Evolutionary conservation across 2,329 filamentous ascomycete species (phyloP).

Genomic region (Beauveria sp.): DNA sequence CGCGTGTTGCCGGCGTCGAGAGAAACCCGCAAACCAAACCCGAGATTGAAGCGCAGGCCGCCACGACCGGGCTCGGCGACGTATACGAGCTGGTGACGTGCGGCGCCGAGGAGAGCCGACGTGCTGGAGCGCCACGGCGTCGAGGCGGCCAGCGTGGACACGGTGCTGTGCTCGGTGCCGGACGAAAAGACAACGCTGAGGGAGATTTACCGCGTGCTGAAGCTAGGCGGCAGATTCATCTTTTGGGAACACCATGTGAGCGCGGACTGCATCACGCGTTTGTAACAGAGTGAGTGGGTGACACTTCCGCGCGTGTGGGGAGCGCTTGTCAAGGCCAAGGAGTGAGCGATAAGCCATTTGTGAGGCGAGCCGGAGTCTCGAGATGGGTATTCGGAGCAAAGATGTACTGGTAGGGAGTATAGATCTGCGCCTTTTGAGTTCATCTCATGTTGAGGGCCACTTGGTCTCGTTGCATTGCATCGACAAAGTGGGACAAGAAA

Average conservation of each 20-base stretch:
- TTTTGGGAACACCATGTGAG: constrained; percentile 36
- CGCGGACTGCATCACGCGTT: constrained; percentile 20
- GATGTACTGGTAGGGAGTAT: background rate
- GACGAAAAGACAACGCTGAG: constrained; percentile 20
- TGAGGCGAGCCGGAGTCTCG: background rate
- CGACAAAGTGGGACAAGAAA: background rate
- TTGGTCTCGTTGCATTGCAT: background rate
- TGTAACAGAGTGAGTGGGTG: constrained; percentile 22
- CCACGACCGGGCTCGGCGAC: no score
- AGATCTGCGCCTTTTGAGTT: background rate
- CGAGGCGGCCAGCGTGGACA: constrained; percentile 28
- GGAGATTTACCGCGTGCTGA: constrained; percentile 33
- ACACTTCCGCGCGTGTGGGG: constrained; percentile 25
- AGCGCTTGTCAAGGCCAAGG: constrained; percentile 18
- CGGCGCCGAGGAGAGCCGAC: constrained; percentile 12
- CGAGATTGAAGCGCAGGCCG: constrained; percentile 20
- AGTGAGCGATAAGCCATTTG: background rate
- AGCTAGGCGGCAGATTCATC: constrained; percentile 36
- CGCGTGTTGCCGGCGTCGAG: constrained; percentile 32
- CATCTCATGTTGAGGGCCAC: background rate
- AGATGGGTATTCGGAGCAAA: background rate
- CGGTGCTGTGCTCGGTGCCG: constrained; percentile 32
- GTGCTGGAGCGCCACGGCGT: constrained; percentile 28
- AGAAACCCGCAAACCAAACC: constrained; percentile 28
- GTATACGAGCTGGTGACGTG: no score